Conservation (phyloP, 1,139 yeast species). For the Suhomyces guaymorum region DNA sequence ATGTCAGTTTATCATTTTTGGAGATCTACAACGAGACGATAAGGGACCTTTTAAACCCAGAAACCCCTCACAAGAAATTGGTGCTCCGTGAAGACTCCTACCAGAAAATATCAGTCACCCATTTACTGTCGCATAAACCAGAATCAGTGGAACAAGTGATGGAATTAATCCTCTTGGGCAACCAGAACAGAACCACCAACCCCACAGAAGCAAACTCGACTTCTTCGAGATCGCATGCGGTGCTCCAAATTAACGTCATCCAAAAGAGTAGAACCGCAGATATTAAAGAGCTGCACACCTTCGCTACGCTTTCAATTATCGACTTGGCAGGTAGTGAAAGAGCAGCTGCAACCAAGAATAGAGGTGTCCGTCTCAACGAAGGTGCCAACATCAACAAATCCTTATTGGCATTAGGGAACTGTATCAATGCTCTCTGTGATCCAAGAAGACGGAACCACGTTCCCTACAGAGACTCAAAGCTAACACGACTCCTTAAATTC, state of each 20-base stretch:
- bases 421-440: conserved; percentile 89
- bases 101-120: conserved; percentile 70
- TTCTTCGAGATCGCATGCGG: conserved; percentile 92
- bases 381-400: conserved; percentile 94
- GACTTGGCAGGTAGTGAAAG: conserved; percentile 95
- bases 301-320: conserved; percentile 80
- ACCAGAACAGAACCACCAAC: conserved; percentile 73
- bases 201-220: conserved; percentile 91
- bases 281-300: conserved; percentile 64
- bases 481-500: conserved; percentile 80
- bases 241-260: conserved; percentile 73
- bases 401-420: conserved; percentile 84
- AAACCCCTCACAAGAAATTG: conserved; percentile 45
- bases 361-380: conserved; percentile 78
- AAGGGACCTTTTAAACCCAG: conserved; percentile 70
- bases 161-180: conserved; percentile 75
- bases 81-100: conserved; percentile 72
- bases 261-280: conserved; percentile 66
- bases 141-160: conserved; percentile 71
- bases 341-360: conserved; percentile 83
- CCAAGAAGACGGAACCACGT: conserved; percentile 68
- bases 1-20: conserved; percentile 68
- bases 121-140: conserved; percentile 68
- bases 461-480: conserved; percentile 87
- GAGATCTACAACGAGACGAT: conserved; percentile 92